These are phyloP conservation scores for Marchantia paleacea DNA, from an alignment of 225 moss, liverwort and hornwort species.

Conservation along the genomic window DNA sequence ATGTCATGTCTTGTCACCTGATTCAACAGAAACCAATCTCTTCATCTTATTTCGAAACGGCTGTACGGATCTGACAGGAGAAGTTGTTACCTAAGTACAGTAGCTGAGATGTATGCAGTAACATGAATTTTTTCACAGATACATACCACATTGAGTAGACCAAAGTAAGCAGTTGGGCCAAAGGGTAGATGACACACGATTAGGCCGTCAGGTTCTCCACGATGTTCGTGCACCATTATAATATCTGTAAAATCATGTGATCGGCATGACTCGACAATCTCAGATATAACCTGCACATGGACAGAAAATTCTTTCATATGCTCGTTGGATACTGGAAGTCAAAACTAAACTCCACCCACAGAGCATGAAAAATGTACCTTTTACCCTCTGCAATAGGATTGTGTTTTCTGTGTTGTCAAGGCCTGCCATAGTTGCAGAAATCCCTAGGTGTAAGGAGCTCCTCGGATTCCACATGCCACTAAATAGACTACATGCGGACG, in stretches of 20 bases:
- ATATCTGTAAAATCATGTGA: constrained; percentile 87
- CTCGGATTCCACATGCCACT: no score
- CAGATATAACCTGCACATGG: constrained; percentile 65
- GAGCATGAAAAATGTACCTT: neutral
- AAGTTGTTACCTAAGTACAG: neutral
- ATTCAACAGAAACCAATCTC: neutral
- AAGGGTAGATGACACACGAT: constrained; percentile 94
- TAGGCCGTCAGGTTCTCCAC: constrained; percentile 91
- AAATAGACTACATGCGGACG: no score
- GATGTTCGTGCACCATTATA: constrained; percentile 95
- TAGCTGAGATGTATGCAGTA: neutral
- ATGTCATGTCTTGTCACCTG: constrained; percentile 95
- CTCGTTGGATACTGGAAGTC: neutral
- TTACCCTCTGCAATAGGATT: neutral
- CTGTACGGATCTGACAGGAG: neutral
- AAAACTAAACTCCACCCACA: no score
- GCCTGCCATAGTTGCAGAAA: neutral
- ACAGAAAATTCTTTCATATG: neutral
- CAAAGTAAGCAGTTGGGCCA: constrained; percentile 96
- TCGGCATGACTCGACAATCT: constrained; percentile 87
- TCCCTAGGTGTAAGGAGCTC: no score
- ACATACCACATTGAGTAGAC: constrained; percentile 90
- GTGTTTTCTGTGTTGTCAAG: no score
- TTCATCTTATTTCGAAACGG: neutral
- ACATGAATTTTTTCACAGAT: neutral